Evolutionary conservation across 2,329 filamentous ascomycete species (phyloP).

Genomic region (Talaromyces sp.): DNA sequence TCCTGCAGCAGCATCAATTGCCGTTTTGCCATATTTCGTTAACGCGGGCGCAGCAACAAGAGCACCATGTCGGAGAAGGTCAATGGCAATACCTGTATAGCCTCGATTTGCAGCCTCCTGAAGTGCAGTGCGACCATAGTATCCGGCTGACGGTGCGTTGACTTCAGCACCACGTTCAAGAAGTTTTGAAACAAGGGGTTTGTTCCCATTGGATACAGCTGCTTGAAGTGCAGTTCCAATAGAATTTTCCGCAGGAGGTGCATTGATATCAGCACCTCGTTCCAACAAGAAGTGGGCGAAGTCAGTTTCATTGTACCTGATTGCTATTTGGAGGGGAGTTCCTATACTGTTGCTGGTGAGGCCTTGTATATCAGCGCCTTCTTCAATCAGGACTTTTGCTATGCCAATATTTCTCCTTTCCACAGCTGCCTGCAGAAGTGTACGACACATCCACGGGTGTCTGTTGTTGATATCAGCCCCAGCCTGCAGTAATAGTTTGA

Average conservation of each 20-base stretch:
- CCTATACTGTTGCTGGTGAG: neutral
- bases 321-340: constrained; percentile 7
- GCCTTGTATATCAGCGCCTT: neutral
- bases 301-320: neutral
- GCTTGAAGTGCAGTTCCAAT: constrained; percentile 3
- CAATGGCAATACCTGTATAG: constrained; percentile 15
- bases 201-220: neutral
- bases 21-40: constrained; percentile 25
- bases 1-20: constrained; percentile 31
- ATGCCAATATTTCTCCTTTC: rapidly evolving
- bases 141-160: neutral
- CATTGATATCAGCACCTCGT: constrained; percentile 25
- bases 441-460: neutral
- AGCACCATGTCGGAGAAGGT: constrained; percentile 23
- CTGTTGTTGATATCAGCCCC: neutral
- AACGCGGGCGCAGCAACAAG: constrained; percentile 22
- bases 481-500: neutral
- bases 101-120: neutral
- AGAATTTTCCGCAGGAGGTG: neutral
- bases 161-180: constrained; percentile 1
- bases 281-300: constrained; percentile 5
- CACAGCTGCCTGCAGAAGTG: neutral
- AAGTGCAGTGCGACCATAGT: neutral
- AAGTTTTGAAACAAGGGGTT: too few relatives aligned
- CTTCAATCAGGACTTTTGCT: neutral